These are phyloP conservation scores for Suillus placidus DNA, from an alignment of 768 basidiomycete species.

Conservation along the genomic window DNA sequence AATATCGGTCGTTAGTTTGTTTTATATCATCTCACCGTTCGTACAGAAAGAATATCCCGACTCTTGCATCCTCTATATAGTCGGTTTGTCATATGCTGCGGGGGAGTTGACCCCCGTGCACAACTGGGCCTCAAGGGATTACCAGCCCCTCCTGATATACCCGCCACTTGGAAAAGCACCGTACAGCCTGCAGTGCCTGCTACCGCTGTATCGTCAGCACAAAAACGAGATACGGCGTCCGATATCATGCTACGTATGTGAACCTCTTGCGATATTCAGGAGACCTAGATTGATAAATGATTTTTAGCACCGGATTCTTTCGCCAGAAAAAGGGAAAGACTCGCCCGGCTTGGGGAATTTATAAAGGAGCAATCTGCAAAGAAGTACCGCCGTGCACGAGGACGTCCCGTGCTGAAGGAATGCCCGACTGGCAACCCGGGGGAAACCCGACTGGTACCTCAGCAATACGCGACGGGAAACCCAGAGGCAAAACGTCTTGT, in stretches of 20 bases:
- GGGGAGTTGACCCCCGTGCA: slow-evolving; percentile 33
- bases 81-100: slow-evolving; percentile 30
- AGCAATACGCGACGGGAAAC: no score
- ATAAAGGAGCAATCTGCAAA: not conserved
- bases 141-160: slow-evolving; percentile 21
- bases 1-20: not conserved
- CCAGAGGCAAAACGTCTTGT: not conserved
- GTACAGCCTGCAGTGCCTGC: slow-evolving; percentile 3
- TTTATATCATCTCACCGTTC: not conserved
- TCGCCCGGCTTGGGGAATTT: not conserved
- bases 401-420: slow-evolving; percentile 9
- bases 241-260: slow-evolving; percentile 43
- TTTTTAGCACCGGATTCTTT: slow-evolving; percentile 42
- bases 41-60: slow-evolving; percentile 34
- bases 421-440: slow-evolving; percentile 5
- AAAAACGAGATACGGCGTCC: not conserved
- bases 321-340: slow-evolving; percentile 18
- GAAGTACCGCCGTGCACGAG: no score
- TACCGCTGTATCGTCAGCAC: slow-evolving; percentile 19
- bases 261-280: slow-evolving; percentile 10
- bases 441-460: no score
- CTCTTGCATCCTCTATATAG: slow-evolving; percentile 37
- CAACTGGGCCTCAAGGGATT: slow-evolving; percentile 37
- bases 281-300: slow-evolving; percentile 12
- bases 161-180: not conserved